Conservation (phyloP, 148 eudicot species). For the Tetragonia tetragonoides region DNA sequence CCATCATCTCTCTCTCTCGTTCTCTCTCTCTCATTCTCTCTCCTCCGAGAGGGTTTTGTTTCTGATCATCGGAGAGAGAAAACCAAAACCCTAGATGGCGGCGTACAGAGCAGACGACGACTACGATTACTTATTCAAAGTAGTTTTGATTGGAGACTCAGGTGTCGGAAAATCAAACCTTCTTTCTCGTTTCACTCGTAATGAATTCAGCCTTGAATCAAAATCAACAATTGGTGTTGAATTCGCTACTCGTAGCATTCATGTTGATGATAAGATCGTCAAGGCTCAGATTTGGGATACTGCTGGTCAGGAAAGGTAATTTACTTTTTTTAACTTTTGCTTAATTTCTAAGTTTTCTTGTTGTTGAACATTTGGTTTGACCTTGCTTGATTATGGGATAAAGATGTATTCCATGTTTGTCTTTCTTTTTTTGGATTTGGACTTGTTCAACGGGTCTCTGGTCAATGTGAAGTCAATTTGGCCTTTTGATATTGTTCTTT, state of each 20-base stretch:
- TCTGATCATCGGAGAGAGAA: not conserved
- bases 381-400: not conserved
- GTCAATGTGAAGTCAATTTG: not conserved
- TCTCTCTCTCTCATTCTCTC: not conserved
- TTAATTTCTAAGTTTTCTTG: not conserved
- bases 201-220: constrained; percentile 46
- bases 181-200: constrained; percentile 35
- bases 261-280: constrained; percentile 45
- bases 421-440: not conserved
- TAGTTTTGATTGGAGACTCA: constrained; percentile 41
- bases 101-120: constrained; percentile 48
- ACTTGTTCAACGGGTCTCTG: not conserved
- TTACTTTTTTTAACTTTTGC: not conserved
- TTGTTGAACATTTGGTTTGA: not conserved
- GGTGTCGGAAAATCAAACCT: constrained; percentile 47
- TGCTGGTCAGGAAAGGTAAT: constrained; percentile 44
- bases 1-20: not conserved
- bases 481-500: not conserved
- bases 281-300: constrained; percentile 59
- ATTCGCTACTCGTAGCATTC: constrained; percentile 49
- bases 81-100: constrained; percentile 15
- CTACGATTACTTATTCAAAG: constrained; percentile 43
- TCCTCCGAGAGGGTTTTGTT: too few species aligned
- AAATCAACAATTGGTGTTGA: constrained; percentile 48
- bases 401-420: not conserved